phyloP scores from a whole-genome alignment of 805 yeast species.

The Wickerhamiella spandovensis region DNA sequence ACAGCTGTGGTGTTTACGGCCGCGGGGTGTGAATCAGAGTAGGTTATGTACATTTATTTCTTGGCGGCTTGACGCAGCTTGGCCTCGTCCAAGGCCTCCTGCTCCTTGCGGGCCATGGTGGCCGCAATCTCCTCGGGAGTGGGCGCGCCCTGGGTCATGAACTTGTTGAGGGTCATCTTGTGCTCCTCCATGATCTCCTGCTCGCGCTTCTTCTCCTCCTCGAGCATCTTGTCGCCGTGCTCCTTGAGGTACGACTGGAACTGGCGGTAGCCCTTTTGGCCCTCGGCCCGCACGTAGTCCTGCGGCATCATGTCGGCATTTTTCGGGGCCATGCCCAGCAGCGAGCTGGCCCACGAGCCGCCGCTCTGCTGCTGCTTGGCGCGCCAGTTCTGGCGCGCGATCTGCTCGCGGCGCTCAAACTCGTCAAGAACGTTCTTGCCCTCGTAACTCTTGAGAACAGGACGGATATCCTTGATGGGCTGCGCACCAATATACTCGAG shows the following conservation, averaged over 20 bases:
- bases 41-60: slow-evolving; percentile 9
- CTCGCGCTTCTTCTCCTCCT: slow-evolving; percentile 34
- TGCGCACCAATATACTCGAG: slow-evolving; percentile 90
- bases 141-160: slow-evolving; percentile 54
- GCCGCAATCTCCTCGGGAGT: slow-evolving; percentile 25
- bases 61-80: not conserved
- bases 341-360: slow-evolving; percentile 40
- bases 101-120: slow-evolving; percentile 8
- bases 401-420: slow-evolving; percentile 62
- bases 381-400: slow-evolving; percentile 41
- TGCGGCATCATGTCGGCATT: slow-evolving; percentile 60
- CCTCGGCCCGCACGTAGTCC: slow-evolving; percentile 82
- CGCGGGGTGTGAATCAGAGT: too few relatives aligned
- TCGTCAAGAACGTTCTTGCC: slow-evolving; percentile 54
- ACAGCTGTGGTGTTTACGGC: too few relatives aligned
- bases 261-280: slow-evolving; percentile 74
- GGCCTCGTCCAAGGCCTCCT: not conserved
- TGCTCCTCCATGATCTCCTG: slow-evolving; percentile 74
- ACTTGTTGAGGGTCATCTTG: slow-evolving; percentile 71
- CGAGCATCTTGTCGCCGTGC: slow-evolving; percentile 45
- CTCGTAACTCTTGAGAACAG: slow-evolving; percentile 59
- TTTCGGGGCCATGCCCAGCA: slow-evolving; percentile 44
- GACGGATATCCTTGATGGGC: slow-evolving; percentile 76
- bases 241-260: slow-evolving; percentile 75
- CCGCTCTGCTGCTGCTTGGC: slow-evolving; percentile 26